Percentiles rank a stretch among this genome's conserved stretches.
phyloP scores from a whole-genome alignment of 306 rosid species.

The Prosopis cineraria region DNA sequence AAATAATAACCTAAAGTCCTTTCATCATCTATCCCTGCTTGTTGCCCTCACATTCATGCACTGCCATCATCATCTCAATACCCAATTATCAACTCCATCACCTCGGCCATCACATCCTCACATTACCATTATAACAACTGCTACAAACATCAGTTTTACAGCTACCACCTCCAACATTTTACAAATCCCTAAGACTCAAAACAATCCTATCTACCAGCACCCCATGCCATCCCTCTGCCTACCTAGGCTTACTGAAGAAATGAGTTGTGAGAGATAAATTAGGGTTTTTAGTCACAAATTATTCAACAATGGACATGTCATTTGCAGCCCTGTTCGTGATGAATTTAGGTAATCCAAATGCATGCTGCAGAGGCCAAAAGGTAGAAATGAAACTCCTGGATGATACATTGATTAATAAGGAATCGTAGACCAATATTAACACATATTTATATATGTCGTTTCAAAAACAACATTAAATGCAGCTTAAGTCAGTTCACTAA shows the following conservation, averaged over 20 bases:
- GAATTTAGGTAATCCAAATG: conserved; percentile 2
- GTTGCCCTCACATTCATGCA: neutral
- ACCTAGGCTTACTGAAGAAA: neutral
- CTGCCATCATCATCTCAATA: neutral
- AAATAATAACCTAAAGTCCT: neutral
- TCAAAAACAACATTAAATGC: neutral
- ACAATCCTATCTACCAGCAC: neutral
- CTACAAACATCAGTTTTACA: neutral
- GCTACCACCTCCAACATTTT: neutral
- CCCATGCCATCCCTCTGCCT: neutral
- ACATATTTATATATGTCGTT: neutral
- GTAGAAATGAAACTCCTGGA: conserved; percentile 1
- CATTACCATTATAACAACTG: neutral
- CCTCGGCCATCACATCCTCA: neutral
- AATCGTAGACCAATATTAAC: neutral
- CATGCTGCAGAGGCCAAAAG: neutral
- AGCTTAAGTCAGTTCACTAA: neutral
- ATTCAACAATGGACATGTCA: neutral
- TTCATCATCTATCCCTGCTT: neutral
- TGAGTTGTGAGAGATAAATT: neutral
- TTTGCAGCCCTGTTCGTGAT: neutral
- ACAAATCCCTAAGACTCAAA: neutral
- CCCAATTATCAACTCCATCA: neutral
- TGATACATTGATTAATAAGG: neutral
- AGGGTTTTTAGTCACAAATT: neutral